Percentiles rank a stretch among this genome's conserved stretches.
Evolutionary conservation across 257 asterid species (phyloP).

Genomic region (Solanum medicagineum): DNA sequence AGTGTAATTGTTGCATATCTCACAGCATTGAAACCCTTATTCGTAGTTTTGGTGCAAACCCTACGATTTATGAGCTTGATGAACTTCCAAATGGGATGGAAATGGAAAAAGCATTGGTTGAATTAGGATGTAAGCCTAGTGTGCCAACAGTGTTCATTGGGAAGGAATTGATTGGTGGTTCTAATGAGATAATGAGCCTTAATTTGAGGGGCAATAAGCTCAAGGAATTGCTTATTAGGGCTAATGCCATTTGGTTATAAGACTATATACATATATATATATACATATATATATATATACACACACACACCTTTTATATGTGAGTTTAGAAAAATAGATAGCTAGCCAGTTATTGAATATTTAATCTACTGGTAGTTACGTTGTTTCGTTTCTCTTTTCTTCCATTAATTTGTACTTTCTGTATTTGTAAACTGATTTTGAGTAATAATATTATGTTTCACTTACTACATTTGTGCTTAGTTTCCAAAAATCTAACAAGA

Average conservation of each 20-base stretch:
- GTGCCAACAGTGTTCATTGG: slow-evolving; percentile 64
- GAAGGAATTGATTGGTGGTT: slow-evolving; percentile 39
- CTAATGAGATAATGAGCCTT: slow-evolving; percentile 55
- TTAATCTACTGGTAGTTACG: not conserved
- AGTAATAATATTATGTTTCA: not conserved
- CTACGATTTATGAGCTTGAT: too few species aligned
- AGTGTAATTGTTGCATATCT: slow-evolving; percentile 18
- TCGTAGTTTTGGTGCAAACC: slow-evolving; percentile 44
- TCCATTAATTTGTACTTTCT: not conserved
- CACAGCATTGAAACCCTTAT: too few species aligned
- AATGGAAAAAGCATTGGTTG: slow-evolving; percentile 35
- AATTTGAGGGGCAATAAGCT: slow-evolving; percentile 31
- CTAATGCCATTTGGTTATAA: slow-evolving; percentile 54
- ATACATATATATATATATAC: too few species aligned
- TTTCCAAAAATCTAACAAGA: not conserved
- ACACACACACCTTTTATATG: not conserved
- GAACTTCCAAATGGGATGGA: not conserved
- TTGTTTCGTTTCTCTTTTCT: not conserved
- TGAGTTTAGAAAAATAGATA: not conserved
- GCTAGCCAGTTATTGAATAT: not conserved
- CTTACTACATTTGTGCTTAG: not conserved
- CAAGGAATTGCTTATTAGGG: slow-evolving; percentile 41
- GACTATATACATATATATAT: not conserved
- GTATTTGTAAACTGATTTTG: not conserved
- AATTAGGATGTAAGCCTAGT: slow-evolving; percentile 39